Percentiles rank a stretch among this genome's conserved stretches.
These are phyloP conservation scores for Extremus antarcticus DNA, from an alignment of 495 filamentous ascomycete genomes.

Conservation along the genomic window DNA sequence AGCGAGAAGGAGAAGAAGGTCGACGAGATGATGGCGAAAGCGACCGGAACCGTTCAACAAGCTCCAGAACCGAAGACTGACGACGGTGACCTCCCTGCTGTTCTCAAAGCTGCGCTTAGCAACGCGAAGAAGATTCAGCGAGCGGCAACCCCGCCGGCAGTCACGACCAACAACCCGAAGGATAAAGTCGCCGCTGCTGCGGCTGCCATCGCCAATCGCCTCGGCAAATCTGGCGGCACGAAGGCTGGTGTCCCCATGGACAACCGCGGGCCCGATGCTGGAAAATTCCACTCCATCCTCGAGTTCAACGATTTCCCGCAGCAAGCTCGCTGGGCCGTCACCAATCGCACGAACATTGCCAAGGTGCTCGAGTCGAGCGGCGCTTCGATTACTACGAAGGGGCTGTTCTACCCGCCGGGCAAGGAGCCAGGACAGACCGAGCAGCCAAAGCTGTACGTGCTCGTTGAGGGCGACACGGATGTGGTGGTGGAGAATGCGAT, in stretches of 20 bases:
- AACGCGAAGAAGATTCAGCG: constrained; percentile 72
- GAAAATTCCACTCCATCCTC: constrained; percentile 91
- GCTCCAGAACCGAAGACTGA: constrained; percentile 42
- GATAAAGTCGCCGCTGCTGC: constrained; percentile 73
- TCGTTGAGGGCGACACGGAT: constrained; percentile 96
- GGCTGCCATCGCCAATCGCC: constrained; percentile 72
- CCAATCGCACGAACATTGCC: constrained; percentile 95
- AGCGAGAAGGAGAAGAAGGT: constrained; percentile 28
- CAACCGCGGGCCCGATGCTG: constrained; percentile 96
- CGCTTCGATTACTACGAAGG: constrained; percentile 95
- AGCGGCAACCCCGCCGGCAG: constrained; percentile 40
- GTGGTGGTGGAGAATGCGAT: constrained; percentile 84
- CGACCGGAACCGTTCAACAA: constrained; percentile 23
- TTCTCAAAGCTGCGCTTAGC: constrained; percentile 40
- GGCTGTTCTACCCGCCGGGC: constrained; percentile 72
- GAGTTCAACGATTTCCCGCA: constrained; percentile 99
- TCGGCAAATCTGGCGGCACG: constrained; percentile 62
- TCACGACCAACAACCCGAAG: constrained; percentile 54
- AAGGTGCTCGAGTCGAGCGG: constrained; percentile 94
- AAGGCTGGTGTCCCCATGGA: constrained; percentile 91
- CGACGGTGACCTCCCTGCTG: neutral
- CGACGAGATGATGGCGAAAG: constrained; percentile 54
- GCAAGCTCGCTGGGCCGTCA: constrained; percentile 97
- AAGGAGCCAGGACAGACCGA: constrained; percentile 65
- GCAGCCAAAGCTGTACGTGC: constrained; percentile 86